Conservation (phyloP, 768 basidiomycete species). For the Kwoniella sp. region DNA sequence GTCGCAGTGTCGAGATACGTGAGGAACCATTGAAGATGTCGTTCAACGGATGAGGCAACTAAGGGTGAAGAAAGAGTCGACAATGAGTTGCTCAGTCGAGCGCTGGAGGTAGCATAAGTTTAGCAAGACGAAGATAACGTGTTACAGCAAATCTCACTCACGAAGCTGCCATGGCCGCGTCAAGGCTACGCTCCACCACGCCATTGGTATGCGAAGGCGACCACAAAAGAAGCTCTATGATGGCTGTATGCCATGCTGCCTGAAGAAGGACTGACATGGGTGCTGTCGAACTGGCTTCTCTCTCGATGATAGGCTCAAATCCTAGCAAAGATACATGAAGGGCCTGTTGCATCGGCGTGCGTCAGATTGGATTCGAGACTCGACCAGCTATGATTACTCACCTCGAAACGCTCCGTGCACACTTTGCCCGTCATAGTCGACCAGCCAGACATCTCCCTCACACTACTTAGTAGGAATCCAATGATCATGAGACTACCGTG, state of each 20-base stretch:
- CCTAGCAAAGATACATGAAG: too few species aligned
- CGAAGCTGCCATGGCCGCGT: constrained; percentile 46
- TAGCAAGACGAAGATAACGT: too few species aligned
- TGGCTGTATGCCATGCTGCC: constrained; percentile 40
- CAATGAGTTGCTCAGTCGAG: constrained; percentile 19
- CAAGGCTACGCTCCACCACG: constrained; percentile 38
- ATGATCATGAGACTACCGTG: constrained; percentile 26
- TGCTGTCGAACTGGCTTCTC: too few species aligned
- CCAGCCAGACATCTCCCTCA: constrained; percentile 47
- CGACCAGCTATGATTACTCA: constrained; percentile 30
- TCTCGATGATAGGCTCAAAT: constrained; percentile 5
- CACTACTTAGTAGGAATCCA: constrained; percentile 32
- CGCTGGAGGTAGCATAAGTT: constrained; percentile 10
- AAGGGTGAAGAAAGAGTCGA: constrained; percentile 17
- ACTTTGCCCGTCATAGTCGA: constrained; percentile 43
- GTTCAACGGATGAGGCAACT: constrained; percentile 21
- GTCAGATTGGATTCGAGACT: too few species aligned
- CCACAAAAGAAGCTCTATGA: constrained; percentile 45
- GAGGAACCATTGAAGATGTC: constrained; percentile 38
- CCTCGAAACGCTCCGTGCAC: constrained; percentile 39
- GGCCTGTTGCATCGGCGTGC: too few species aligned
- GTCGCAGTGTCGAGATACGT: constrained; percentile 26
- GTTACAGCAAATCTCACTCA: constrained; percentile 14
- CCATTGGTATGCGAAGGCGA: constrained; percentile 42
- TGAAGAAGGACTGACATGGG: background rate